Evolutionary conservation across 768 basidiomycete genomes (phyloP), one percentile per base, ranked within the genome.

Genomic region (Sporobolomyces roseus): DNA sequence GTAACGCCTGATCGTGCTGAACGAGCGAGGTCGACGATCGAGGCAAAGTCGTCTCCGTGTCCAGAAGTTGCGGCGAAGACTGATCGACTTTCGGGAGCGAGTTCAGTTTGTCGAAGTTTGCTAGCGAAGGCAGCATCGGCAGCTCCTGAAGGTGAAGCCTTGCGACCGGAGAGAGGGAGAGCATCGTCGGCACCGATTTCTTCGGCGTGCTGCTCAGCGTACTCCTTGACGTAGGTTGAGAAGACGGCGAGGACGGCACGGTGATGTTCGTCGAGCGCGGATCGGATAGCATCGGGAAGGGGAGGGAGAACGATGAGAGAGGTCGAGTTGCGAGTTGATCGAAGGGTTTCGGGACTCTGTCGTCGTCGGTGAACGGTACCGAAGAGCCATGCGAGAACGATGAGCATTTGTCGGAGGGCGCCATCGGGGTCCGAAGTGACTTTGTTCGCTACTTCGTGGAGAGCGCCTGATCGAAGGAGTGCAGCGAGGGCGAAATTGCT

Each of bases 61-160:
- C 88, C 87, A 0, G 88, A 89, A 63, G 82, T 86, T 0, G 87
- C 85, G 10, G 85, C 86, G 70, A 88, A 89, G 8, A 80, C 72
- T 1, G 87, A 89, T 13, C 87, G 84, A 33, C 80, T 82, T 1
- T 78, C 73, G 30, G 82, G 78, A 0, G 38, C 72, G n/a, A 81
- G 76, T 10, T 82, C 78, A 0, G 80, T 81, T 2, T 78, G 67
- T 1, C 77, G 74, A 45, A 87, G 79, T 66, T 81, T 75, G 5
- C 65, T 35, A 6, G 72, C 76, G 69, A 85, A 82, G 5, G 66
- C 73, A 1, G 79, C 67, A 17, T 74, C 61, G 4, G 48, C 60
- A 66, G 61, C n/a, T 13, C 64, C 60, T 13, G 70, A 73, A 21
- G 64, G 67, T 6, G 74, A 68, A 65, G 81, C 21, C 61, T 75